Evolutionary conservation across 2,329 filamentous ascomycete genomes (phyloP), one percentile per base, ranked within the genome.

Genomic region (Cucurbitaria berberidis): DNA sequence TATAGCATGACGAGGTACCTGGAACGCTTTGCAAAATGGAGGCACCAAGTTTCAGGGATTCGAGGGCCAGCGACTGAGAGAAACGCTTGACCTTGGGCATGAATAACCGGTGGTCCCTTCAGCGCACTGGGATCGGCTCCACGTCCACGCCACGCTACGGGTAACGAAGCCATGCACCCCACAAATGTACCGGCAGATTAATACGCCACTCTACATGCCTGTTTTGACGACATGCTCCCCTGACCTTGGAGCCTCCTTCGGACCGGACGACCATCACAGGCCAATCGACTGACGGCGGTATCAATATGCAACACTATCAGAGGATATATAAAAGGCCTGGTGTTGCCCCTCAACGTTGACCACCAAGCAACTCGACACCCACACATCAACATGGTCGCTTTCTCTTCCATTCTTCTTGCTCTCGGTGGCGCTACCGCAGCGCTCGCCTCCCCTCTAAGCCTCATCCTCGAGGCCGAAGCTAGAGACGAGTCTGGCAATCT

Each of bases 341-440:
- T 18, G 11, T 22, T 50, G 43, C 43, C 32, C 50, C 22, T 2
- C 29, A 26, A 41, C 35, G n/a, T 32, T 42, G 30, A 24, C 18
- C 50, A 64, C 47, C 53, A 56, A 59, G 40, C 51, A 57, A 47
- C 52, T 44, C 52, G 36, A 15, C 19, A 21, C 24, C 49, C 45
- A 51, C 24, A 39, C 46, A 29, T 46, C 49, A 68, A 43, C 34
- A 72, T 72, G 69, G 66, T 70, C 53, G 64, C 67, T 30, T 61
- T 72, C 56, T 65, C 67, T 29, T 68, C 66, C 38, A 49, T 71
- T 45, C 32, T 71, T 22, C 54, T 70, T 36, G 67, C 67, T 48
- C 64, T 72, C 39, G 46, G 62, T 50, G 58, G 63, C 46, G 66
- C 63, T 45, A 65, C 59, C 35, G 61, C 64, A 11, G 63, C 64